Evolutionary conservation across 257 asterid species (phyloP).

Genomic region (Perilla frutescens): DNA sequence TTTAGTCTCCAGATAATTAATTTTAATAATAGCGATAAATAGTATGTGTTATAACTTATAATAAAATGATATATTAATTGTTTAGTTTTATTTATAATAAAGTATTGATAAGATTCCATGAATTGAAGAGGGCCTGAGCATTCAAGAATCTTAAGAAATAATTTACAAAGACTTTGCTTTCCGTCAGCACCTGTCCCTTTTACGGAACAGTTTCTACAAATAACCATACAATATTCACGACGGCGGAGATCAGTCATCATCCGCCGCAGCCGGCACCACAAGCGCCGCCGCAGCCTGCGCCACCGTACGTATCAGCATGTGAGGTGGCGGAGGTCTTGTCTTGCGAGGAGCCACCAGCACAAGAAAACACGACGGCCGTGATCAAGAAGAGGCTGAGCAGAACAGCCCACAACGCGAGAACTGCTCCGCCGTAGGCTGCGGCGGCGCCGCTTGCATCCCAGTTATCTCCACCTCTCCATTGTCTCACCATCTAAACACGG

Average conservation of each 20-base stretch:
- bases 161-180: constrained; percentile 12
- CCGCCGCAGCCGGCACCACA: constrained; percentile 52
- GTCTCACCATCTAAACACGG: constrained; percentile 42
- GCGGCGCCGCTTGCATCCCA: constrained; percentile 38
- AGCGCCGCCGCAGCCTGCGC: constrained; percentile 45
- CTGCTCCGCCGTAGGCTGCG: constrained; percentile 21
- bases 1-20: neutral
- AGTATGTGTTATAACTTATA: neutral
- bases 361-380: constrained; percentile 36
- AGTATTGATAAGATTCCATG: neutral
- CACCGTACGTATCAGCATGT: constrained; percentile 39
- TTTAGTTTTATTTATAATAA: too few species aligned
- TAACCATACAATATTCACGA: neutral
- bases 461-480: constrained; percentile 38
- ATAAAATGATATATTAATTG: neutral
- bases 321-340: constrained; percentile 42
- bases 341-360: constrained; percentile 45
- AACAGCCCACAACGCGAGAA: constrained; percentile 37
- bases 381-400: constrained; percentile 43
- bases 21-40: neutral
- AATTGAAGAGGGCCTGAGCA: neutral
- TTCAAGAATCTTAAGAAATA: constrained; percentile 3
- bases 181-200: neutral
- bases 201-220: neutral
- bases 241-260: constrained; percentile 24